Base-by-base conservation (phyloP, 495 filamentous ascomycete genomes). In the Astrothelium macrocarpum region DNA sequence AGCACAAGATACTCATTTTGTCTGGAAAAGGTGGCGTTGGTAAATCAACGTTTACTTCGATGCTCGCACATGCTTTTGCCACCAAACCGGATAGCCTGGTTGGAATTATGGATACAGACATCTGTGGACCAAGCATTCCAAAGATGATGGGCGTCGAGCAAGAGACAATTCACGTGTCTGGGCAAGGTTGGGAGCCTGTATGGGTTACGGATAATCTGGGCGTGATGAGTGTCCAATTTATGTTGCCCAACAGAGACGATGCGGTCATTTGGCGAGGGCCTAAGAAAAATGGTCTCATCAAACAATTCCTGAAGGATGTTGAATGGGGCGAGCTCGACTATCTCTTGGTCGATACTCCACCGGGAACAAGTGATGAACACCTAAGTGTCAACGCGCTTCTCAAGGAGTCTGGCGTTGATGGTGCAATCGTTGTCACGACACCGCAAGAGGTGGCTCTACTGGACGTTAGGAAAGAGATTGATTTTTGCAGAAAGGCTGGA, bases 261-360 rank as follows among this genome's bases (percentile, higher is more conserved):
- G 95, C 94, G 2, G 85, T 97, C 14, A 97, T 98, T 64, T 98
- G 94, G 95, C 81, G 93, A 31, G 94, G 94, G 0, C 88, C 95
- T 3, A 98, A 97, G 81, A 98, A 97, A 82, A 98, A 96, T 70
- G 94, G 94, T 1, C 73, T 98, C 63, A 97, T 98, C 72, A 98
- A 97, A 78, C 88, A 92, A 75, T 98, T 98, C 69, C 71, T 98
- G 29, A 95, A 93, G 75, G 95, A 98, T 72, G 95, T 97, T 28
- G 90, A 93, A 71, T 97, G 95, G 94, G 94, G 95, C 12, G 88
- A 92, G 65, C 77, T 97, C 75, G 95, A 98, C 67, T 95, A 90
- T 69, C 68, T 98, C 67, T 79, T 98, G 34, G 90, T 97, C 0
- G 94, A 98, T 71, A 98, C 94, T 1, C 94, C 95, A 1, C 94